These are phyloP conservation scores for Lachancea nothofagi DNA, from an alignment of 805 yeast genomes.

Conservation along the genomic window DNA sequence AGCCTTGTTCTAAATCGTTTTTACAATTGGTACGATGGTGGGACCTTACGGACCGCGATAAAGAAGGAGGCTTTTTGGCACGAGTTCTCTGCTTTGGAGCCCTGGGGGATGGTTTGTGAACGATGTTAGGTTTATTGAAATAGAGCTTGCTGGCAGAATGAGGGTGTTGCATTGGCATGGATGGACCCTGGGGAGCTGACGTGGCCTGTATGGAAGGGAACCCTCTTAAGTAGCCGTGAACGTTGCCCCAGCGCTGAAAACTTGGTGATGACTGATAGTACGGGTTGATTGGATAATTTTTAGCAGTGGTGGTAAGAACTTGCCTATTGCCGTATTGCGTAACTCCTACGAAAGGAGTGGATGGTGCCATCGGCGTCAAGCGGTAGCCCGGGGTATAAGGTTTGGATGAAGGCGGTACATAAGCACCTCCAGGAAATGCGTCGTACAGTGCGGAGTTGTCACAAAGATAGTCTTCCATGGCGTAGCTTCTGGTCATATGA, in stretches of 20 bases:
- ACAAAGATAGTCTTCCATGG: slow-evolving; percentile 17
- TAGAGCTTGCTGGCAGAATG: slow-evolving; percentile 11
- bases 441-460: slow-evolving; percentile 19
- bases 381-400: slow-evolving; percentile 20
- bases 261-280: slow-evolving; percentile 12
- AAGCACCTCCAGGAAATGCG: slow-evolving; percentile 15
- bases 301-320: slow-evolving; percentile 12
- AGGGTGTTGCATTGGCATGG: slow-evolving; percentile 7
- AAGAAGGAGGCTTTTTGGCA: not conserved
- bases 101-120: slow-evolving; percentile 17
- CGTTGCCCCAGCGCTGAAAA: slow-evolving; percentile 15
- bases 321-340: slow-evolving; percentile 16
- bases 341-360: slow-evolving; percentile 16
- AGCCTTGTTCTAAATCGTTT: not conserved
- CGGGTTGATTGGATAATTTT: slow-evolving; percentile 14
- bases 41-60: not conserved
- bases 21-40: not conserved
- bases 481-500: slow-evolving; percentile 8
- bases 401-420: slow-evolving; percentile 16
- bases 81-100: slow-evolving; percentile 12
- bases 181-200: slow-evolving; percentile 9
- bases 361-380: slow-evolving; percentile 17
- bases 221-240: slow-evolving; percentile 9
- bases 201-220: slow-evolving; percentile 11
- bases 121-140: slow-evolving; percentile 13